These are phyloP conservation scores for Kondoa subrosea DNA, from an alignment of 768 basidiomycete genomes.

Conservation along the genomic window DNA sequence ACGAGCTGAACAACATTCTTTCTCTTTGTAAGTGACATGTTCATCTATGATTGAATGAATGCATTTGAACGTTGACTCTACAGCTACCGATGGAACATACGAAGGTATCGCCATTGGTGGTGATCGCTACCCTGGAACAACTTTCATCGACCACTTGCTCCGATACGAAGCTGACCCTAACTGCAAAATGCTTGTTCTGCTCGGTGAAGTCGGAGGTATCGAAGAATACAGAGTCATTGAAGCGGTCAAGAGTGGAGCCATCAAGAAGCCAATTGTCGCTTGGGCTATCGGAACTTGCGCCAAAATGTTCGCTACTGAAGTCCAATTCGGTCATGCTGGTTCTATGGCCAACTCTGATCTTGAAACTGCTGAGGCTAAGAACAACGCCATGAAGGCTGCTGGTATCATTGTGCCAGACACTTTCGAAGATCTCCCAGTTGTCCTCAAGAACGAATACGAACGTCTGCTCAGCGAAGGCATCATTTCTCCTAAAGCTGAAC, in stretches of 20 bases:
- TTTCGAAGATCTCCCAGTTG: constrained; percentile 83
- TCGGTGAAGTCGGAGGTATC: constrained; percentile 96
- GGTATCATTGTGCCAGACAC: constrained; percentile 95
- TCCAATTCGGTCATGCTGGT: constrained; percentile 98
- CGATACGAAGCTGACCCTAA: constrained; percentile 93
- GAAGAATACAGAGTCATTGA: constrained; percentile 99
- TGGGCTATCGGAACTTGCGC: constrained; percentile 99
- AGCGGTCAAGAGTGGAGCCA: constrained; percentile 76
- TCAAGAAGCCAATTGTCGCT: constrained; percentile 97
- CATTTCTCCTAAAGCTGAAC: constrained; percentile 56
- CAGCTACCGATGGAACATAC: constrained; percentile 85
- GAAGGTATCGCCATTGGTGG: constrained; percentile 99
- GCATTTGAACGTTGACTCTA: background rate
- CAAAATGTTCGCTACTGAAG: constrained; percentile 99
- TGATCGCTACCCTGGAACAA: constrained; percentile 94
- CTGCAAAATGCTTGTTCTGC: constrained; percentile 97
- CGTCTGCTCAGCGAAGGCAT: constrained; percentile 51
- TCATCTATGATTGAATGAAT: background rate
- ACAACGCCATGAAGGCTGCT: constrained; percentile 78
- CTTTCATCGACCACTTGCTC: constrained; percentile 96
- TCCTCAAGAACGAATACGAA: constrained; percentile 70
- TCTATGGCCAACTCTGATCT: constrained; percentile 92
- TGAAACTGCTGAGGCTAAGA: constrained; percentile 98
- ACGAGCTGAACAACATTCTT: constrained; percentile 99
- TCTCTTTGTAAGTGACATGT: constrained; percentile 40